A percentile compares a stretch with the other conserved stretches of the same genome.
Conservation (phyloP, 192 early-diverging fungal species). For the Linnemannia hyalina region DNA sequence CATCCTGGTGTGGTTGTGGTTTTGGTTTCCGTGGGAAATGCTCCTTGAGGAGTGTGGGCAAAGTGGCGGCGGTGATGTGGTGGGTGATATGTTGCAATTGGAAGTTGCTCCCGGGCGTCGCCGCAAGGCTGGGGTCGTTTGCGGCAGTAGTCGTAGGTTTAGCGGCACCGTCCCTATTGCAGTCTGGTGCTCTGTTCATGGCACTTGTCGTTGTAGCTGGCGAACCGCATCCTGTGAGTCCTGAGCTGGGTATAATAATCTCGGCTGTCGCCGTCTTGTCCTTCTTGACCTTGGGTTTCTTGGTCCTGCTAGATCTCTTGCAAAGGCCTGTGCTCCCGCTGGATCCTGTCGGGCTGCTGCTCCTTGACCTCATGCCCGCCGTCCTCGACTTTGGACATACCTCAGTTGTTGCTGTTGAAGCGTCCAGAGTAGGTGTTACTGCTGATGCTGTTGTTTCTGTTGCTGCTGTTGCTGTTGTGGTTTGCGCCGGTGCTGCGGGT, state of each 20-base stretch:
- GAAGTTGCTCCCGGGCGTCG: slow-evolving; percentile 43
- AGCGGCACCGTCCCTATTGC: background rate
- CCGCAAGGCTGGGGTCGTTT: slow-evolving; percentile 33
- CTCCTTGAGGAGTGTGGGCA: slow-evolving; percentile 57
- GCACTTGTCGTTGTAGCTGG: background rate
- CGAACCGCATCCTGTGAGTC: background rate
- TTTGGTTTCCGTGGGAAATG: slow-evolving; percentile 47
- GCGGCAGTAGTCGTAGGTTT: slow-evolving; percentile 1
- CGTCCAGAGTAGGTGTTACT: background rate
- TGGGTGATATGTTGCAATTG: slow-evolving; percentile 64
- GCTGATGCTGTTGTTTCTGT: background rate
- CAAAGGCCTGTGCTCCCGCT: background rate
- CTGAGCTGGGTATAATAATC: slow-evolving; percentile 34
- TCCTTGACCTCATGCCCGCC: slow-evolving; percentile 7
- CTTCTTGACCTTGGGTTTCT: slow-evolving; percentile 24
- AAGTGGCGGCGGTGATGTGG: slow-evolving; percentile 57
- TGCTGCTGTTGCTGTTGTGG: background rate
- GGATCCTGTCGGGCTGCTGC: slow-evolving; percentile 25
- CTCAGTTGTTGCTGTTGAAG: background rate
- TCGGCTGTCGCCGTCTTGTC: background rate
- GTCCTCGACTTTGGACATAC: slow-evolving; percentile 24
- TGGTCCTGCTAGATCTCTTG: slow-evolving; percentile 14
- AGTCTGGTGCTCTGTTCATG: background rate
- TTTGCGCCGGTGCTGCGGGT: background rate
- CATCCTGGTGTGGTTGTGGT: background rate